Evolutionary conservation across 345 rosid species (phyloP).

Genomic region (Hevea brasiliensis): DNA sequence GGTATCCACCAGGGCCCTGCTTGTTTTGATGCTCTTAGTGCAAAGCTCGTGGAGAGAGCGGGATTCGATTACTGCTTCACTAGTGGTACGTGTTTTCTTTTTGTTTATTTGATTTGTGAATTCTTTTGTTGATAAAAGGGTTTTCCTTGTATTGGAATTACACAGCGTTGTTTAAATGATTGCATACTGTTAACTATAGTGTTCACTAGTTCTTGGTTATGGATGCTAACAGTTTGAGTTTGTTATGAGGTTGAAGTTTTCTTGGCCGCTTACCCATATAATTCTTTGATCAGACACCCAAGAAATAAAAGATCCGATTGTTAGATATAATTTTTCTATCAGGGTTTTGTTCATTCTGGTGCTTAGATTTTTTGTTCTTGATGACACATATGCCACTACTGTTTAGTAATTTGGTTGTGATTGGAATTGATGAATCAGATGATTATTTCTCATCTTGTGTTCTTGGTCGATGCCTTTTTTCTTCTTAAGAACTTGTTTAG

Average conservation of each 20-base stretch:
- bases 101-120: not conserved
- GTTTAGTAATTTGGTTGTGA: not conserved
- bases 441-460: not conserved
- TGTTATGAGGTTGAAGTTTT: no score
- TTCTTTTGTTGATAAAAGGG: not conserved
- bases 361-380: no score
- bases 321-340: not conserved
- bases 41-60: constrained; percentile 74
- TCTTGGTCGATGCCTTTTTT: no score
- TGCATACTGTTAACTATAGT: not conserved
- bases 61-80: constrained; percentile 77
- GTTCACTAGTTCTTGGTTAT: no score
- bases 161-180: not conserved
- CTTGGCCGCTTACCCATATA: no score
- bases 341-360: not conserved
- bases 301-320: not conserved
- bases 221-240: no score
- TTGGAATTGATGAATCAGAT: not conserved
- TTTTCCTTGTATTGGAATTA: not conserved
- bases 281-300: no score
- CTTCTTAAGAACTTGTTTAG: no score
- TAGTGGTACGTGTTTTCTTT: constrained; percentile 45
- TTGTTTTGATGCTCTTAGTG: constrained; percentile 94
- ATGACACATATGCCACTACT: no score
- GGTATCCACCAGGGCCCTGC: constrained; percentile 92